Evolutionary conservation across 495 filamentous ascomycete species (phyloP), one percentile per base, ranked within the genome.

Genomic region (Aspergillus sclerotioniger): DNA sequence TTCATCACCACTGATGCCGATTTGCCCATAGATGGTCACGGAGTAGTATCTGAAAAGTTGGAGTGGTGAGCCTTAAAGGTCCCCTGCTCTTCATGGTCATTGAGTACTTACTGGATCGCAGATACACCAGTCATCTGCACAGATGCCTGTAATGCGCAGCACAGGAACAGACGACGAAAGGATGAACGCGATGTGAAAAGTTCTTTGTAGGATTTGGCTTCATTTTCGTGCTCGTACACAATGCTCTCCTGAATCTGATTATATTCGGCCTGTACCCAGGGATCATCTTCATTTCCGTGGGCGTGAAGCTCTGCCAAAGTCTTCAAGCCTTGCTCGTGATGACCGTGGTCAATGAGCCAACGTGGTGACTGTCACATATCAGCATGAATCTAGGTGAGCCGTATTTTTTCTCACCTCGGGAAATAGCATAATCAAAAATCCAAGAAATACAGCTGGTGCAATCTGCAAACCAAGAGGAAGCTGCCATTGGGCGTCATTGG

Each of bases 51-150:
- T 76, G 50, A 10, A 13, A n/a, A 28, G 39, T n/a, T 46, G 5
- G 31, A 50, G 28, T 8, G 15, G 19, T 59, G 12, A 62, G 39
- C 16, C 25, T 5, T 25, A 3, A 5, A 25, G 25, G 19, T 13
- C 29, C 6, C 15, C 33, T 39, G 0, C 28, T 50, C 29, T 35
- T 13, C 6, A 20, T 3, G 8, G 1, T 32, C 3, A 8, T 8
- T 8, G 12, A 29, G 21, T 8, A 57, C 65, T 73, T 64, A 76
- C 74, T 90, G 86, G 63, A 90, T 89, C 0, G 87, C 87, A 4
- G 81, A 84, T 3, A 89, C 86, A 58, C 87, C 87, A 0, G 87
- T 90, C 86, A 90, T 86, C 62, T 90, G 87, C 15, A 84, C 79
- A 1, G 83, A 84, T 6, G 85, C 86, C 67, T 90, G 87, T 16